Evolutionary conservation across 768 basidiomycete genomes (phyloP).

Genomic region (Cystofilobasidium bisporidii): DNA sequence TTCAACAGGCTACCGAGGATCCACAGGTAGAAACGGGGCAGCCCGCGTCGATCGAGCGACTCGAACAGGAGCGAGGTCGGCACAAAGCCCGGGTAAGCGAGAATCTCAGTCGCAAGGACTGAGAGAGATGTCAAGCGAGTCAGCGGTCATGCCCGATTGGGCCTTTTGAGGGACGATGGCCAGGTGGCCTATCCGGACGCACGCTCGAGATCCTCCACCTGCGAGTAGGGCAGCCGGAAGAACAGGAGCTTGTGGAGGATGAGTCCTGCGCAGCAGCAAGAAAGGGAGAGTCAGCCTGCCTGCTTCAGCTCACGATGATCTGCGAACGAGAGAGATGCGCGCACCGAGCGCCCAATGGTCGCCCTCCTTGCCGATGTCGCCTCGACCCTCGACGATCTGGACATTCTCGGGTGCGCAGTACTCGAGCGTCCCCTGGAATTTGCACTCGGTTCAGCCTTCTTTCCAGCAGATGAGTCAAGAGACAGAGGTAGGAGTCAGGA

Average conservation of each 20-base stretch:
- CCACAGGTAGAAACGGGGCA: conserved; percentile 61
- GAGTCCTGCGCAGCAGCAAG: conserved; percentile 46
- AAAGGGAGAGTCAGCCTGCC: not conserved
- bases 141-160: no score
- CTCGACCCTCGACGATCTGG: conserved; percentile 54
- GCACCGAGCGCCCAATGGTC: conserved; percentile 92
- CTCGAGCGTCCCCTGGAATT: conserved; percentile 16
- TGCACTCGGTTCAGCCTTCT: no score
- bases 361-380: conserved; percentile 70
- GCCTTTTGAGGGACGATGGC: no score
- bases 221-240: conserved; percentile 74
- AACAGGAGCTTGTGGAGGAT: conserved; percentile 88
- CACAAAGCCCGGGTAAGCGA: conserved; percentile 60
- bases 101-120: conserved; percentile 61
- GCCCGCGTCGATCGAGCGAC: conserved; percentile 58
- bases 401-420: conserved; percentile 70
- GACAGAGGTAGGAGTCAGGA: no score
- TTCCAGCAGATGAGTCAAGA: no score
- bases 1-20: conserved; percentile 64
- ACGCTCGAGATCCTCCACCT: conserved; percentile 55
- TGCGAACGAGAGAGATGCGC: conserved; percentile 10
- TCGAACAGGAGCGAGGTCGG: conserved; percentile 48
- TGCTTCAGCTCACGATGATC: no score
- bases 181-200: no score
- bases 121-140: not conserved